A percentile compares a stretch with the other conserved stretches of the same genome.
phyloP scores from a whole-genome alignment of 2,329 filamentous ascomycete genomes.

The Lachnellula hyalina region DNA sequence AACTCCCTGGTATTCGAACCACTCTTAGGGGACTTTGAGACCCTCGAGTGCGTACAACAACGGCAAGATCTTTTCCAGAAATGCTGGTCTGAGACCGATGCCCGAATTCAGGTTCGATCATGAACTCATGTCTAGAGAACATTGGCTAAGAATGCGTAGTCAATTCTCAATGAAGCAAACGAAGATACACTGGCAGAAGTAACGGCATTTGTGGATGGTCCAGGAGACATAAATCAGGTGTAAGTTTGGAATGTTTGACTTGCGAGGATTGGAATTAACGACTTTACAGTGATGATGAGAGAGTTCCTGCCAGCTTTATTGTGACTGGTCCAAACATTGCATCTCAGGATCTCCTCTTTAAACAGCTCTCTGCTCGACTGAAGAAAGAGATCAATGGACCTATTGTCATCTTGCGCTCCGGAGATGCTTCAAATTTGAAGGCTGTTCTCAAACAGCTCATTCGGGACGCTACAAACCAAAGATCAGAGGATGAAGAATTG shows the following conservation, averaged over 20 bases:
- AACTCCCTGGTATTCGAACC: constrained; percentile 39
- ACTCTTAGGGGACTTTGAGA: constrained; percentile 52
- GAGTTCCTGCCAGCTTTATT: constrained; percentile 61
- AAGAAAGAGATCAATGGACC: constrained; percentile 42
- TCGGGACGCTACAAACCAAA: constrained; percentile 53
- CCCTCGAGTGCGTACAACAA: constrained; percentile 41
- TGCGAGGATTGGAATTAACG: background rate
- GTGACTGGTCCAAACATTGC: constrained; percentile 75
- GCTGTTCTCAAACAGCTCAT: constrained; percentile 68
- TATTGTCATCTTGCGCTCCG: constrained; percentile 63
- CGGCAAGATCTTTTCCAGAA: constrained; percentile 56
- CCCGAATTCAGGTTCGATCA: constrained; percentile 53
- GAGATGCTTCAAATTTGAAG: constrained; percentile 70
- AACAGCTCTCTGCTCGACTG: constrained; percentile 59
- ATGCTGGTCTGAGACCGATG: constrained; percentile 60
- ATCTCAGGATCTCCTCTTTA: constrained; percentile 68
- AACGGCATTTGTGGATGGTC: constrained; percentile 46
- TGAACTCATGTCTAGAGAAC: constrained; percentile 18
- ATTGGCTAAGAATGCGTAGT: constrained; percentile 33
- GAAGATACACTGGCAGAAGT: constrained; percentile 55
- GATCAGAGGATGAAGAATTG: constrained; percentile 45
- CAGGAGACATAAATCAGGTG: constrained; percentile 26
- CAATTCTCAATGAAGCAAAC: constrained; percentile 55
- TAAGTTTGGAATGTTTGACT: background rate
- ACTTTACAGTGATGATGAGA: constrained; percentile 14